These are phyloP conservation scores for Rhizoclosmatium sp. DNA, from an alignment of 192 early-diverging fungal species.

Conservation along the genomic window DNA sequence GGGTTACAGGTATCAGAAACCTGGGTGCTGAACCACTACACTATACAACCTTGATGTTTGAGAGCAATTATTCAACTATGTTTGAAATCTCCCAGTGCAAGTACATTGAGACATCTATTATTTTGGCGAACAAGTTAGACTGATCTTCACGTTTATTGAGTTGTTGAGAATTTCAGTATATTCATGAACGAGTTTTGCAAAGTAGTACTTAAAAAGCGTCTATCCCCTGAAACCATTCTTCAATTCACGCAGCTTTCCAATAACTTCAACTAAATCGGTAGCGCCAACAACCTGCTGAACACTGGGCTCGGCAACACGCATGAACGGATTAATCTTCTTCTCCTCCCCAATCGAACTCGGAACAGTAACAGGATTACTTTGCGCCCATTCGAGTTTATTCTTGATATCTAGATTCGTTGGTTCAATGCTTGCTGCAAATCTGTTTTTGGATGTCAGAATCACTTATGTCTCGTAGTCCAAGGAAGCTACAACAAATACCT, in stretches of 20 bases:
- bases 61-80: too few species aligned
- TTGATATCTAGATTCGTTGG: constrained; percentile 74
- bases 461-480: too few species aligned
- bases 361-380: constrained; percentile 63
- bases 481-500: background rate
- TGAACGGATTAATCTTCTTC: constrained; percentile 84
- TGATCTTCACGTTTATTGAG: too few species aligned
- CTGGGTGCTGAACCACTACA: too few species aligned
- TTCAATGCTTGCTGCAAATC: constrained; percentile 83
- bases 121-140: background rate
- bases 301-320: constrained; percentile 67
- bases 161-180: too few species aligned
- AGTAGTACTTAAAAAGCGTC: too few species aligned
- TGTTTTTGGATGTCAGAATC: too few species aligned
- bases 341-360: constrained; percentile 94
- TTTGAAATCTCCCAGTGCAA: too few species aligned
- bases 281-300: constrained; percentile 37
- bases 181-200: too few species aligned
- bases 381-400: constrained; percentile 71
- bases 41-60: too few species aligned
- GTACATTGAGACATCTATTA: background rate
- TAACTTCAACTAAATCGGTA: constrained; percentile 62
- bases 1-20: too few species aligned
- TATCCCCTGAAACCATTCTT: constrained; percentile 68
- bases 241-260: constrained; percentile 78